These are phyloP conservation scores for Monosporascus sp. DNA, from an alignment of 2,329 filamentous ascomycete genomes.

Conservation along the genomic window DNA sequence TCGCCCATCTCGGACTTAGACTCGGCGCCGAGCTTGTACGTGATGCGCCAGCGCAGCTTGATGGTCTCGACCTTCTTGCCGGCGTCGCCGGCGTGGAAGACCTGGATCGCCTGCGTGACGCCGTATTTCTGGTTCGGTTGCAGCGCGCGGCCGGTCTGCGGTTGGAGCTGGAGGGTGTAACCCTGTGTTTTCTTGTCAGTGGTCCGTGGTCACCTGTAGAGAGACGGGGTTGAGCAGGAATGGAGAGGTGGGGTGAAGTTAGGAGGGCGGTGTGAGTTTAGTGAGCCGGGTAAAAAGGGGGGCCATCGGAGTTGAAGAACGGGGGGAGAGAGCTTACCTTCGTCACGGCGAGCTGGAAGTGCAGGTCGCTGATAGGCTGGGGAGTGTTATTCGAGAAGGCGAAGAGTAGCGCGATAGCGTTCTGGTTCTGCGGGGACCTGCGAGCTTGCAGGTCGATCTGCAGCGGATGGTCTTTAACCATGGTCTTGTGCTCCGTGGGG, in stretches of 20 bases:
- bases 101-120: constrained; percentile 73
- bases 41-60: constrained; percentile 84
- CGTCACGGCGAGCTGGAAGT: constrained; percentile 89
- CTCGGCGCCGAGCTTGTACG: constrained; percentile 66
- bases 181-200: constrained; percentile 46
- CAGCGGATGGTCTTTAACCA: constrained; percentile 65
- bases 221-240: constrained; percentile 2
- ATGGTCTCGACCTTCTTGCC: constrained; percentile 67
- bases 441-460: constrained; percentile 69
- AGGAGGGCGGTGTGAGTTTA: not conserved
- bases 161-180: constrained; percentile 74
- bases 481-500: constrained; percentile 57
- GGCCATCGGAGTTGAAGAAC: not conserved
- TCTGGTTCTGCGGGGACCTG: constrained; percentile 46
- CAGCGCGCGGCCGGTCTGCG: constrained; percentile 76
- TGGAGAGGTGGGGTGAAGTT: not conserved
- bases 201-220: not conserved
- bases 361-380: constrained; percentile 69
- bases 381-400: constrained; percentile 78
- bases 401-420: constrained; percentile 65
- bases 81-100: constrained; percentile 67
- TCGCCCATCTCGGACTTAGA: constrained; percentile 77
- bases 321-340: constrained; percentile 56
- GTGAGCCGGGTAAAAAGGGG: not conserved
- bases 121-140: constrained; percentile 67